Evolutionary conservation across 2,329 filamentous ascomycete genomes (phyloP).

Genomic region (Fusarium floridanum): DNA sequence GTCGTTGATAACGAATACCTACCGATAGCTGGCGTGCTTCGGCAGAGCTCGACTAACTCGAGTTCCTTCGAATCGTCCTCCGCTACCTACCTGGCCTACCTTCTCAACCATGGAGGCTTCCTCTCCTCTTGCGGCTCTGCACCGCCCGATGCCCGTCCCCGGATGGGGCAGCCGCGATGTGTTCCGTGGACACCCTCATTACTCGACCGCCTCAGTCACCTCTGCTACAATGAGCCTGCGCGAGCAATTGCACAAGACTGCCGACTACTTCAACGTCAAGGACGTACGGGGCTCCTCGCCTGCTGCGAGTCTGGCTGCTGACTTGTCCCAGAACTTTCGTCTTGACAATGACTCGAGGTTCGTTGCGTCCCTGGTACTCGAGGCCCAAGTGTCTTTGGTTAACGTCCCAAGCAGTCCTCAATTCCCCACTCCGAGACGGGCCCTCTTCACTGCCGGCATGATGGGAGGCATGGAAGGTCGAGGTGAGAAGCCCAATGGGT

Average conservation of each 20-base stretch:
- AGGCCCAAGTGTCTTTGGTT: constrained; percentile 23
- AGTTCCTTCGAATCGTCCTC: constrained; percentile 35
- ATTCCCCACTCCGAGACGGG: constrained; percentile 58
- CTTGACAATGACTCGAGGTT: constrained; percentile 89
- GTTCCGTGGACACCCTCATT: constrained; percentile 64
- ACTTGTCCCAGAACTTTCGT: constrained; percentile 96
- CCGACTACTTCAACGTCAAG: constrained; percentile 87
- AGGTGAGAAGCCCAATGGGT: constrained; percentile 45
- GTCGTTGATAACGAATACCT: constrained; percentile 45
- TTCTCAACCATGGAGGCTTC: constrained; percentile 83
- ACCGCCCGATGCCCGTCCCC: constrained; percentile 73
- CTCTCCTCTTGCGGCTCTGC: constrained; percentile 93
- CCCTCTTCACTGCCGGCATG: constrained; percentile 57
- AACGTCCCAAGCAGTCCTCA: constrained; percentile 51
- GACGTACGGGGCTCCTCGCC: constrained; percentile 88
- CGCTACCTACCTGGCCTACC: constrained; percentile 7
- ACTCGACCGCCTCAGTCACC: constrained; percentile 67
- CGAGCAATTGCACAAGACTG: constrained; percentile 73
- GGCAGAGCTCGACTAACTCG: constrained; percentile 34
- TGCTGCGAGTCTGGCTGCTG: constrained; percentile 89
- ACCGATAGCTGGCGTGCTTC: constrained; percentile 35
- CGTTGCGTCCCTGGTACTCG: constrained; percentile 47
- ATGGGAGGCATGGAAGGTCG: constrained; percentile 53
- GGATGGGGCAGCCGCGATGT: constrained; percentile 70
- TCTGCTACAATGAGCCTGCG: constrained; percentile 81